Percentiles rank a stretch among this genome's conserved stretches.
These are phyloP conservation scores for Fomitopsis pinicola DNA, from an alignment of 1,284 basidiomycete genomes.

Conservation along the genomic window DNA sequence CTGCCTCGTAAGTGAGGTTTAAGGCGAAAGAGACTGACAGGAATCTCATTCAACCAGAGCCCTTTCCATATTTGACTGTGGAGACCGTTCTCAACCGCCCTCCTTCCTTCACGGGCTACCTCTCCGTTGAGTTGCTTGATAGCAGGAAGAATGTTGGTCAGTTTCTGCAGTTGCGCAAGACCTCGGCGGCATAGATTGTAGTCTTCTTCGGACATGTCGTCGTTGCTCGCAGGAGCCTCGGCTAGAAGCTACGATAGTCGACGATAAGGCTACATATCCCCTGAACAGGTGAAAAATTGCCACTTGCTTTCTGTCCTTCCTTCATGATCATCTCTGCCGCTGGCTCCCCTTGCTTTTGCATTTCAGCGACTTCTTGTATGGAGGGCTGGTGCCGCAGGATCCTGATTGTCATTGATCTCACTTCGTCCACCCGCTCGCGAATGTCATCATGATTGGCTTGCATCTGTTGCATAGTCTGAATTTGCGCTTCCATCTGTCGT, in stretches of 20 bases:
- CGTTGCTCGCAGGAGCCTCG: background rate
- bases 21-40: constrained; percentile 21
- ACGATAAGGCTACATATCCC: background rate
- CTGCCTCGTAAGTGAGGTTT: background rate
- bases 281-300: background rate
- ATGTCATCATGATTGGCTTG: constrained; percentile 1
- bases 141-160: constrained; percentile 46
- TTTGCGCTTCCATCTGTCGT: constrained; percentile 13
- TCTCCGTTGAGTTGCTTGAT: constrained; percentile 48
- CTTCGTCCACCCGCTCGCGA: background rate
- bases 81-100: constrained; percentile 41
- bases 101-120: constrained; percentile 33
- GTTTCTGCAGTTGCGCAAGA: constrained; percentile 40
- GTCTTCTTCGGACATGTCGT: constrained; percentile 24
- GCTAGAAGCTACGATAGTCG: constrained; percentile 6
- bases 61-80: constrained; percentile 51
- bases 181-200: constrained; percentile 2
- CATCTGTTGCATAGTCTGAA: background rate
- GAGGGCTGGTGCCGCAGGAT: constrained; percentile 27
- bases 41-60: constrained; percentile 43
- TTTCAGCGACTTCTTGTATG: constrained; percentile 30
- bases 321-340: constrained; percentile 45
- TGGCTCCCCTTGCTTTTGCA: constrained; percentile 35
- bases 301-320: constrained; percentile 41
- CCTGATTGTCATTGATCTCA: background rate